Conservation (phyloP, 345 rosid species). For the Kernera saxatilis region DNA sequence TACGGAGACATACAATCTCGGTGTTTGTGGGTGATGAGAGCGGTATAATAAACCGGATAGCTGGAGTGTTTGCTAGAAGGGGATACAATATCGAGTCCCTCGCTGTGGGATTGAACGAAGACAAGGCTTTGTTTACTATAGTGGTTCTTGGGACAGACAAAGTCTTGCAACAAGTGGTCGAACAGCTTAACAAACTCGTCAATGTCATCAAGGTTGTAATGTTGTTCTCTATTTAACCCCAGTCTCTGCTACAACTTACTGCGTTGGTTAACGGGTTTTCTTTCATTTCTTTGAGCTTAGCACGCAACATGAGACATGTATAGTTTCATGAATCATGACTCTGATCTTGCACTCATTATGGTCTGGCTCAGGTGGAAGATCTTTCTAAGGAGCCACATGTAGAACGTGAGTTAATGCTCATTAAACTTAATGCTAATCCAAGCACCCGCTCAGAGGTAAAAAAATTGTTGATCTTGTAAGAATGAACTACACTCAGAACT, state of each 20-base stretch:
- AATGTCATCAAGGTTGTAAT: conserved; percentile 74
- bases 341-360: neutral
- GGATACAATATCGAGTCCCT: conserved; percentile 96
- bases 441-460: conserved; percentile 63
- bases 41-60: conserved; percentile 91
- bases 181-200: conserved; percentile 95
- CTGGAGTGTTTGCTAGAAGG: conserved; percentile 93
- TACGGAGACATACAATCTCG: conserved; percentile 76
- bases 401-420: conserved; percentile 87
- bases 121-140: conserved; percentile 86
- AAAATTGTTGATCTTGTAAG: neutral
- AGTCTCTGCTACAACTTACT: neutral
- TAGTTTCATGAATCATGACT: neutral
- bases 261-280: neutral
- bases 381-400: conserved; percentile 86
- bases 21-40: conserved; percentile 98
- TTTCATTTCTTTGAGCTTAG: neutral
- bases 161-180: conserved; percentile 80
- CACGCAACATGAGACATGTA: neutral
- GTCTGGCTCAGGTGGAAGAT: conserved; percentile 66
- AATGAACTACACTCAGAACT: neutral
- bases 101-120: conserved; percentile 87
- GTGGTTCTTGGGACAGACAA: conserved; percentile 84
- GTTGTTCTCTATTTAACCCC: neutral
- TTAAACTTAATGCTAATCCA: conserved; percentile 66